Conservation (phyloP, 169 alveolate genomes). For the Eimeria falciformis region DNA sequence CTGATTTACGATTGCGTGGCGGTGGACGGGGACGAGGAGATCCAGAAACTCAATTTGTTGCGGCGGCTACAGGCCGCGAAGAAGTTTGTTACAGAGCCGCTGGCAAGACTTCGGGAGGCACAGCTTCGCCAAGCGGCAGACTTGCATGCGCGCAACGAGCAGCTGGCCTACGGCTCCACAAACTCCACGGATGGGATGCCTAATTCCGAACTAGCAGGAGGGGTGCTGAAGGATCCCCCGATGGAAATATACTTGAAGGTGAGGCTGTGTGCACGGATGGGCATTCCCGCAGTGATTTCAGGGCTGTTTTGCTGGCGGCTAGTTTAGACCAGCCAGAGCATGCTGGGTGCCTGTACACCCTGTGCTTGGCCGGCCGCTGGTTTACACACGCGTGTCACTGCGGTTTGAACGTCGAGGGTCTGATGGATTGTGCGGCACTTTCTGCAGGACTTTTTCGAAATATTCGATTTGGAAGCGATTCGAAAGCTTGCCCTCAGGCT, state of each 20-base stretch:
- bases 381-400: neutral
- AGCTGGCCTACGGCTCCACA: no score
- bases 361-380: no score
- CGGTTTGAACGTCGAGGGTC: neutral
- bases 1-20: slow-evolving; percentile 91
- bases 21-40: slow-evolving; percentile 87
- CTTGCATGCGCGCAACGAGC: no score
- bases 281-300: neutral
- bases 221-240: neutral
- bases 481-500: slow-evolving; percentile 88
- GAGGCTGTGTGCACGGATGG: neutral
- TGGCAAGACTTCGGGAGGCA: slow-evolving; percentile 9
- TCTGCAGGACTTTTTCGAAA: slow-evolving; percentile 93
- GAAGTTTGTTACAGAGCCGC: slow-evolving; percentile 85
- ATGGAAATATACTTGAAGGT: slow-evolving; percentile 41
- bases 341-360: no score
- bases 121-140: neutral
- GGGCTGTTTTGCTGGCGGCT: no score
- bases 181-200: neutral
- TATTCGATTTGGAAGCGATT: slow-evolving; percentile 87
- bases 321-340: no score
- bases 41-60: slow-evolving; percentile 84
- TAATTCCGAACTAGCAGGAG: neutral
- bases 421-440: neutral
- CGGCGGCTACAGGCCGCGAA: slow-evolving; percentile 88